Evolutionary conservation across 192 early-diverging fungal species (phyloP), one percentile per base, ranked within the genome.

Genomic region (Phlyctochytrium bullatum): DNA sequence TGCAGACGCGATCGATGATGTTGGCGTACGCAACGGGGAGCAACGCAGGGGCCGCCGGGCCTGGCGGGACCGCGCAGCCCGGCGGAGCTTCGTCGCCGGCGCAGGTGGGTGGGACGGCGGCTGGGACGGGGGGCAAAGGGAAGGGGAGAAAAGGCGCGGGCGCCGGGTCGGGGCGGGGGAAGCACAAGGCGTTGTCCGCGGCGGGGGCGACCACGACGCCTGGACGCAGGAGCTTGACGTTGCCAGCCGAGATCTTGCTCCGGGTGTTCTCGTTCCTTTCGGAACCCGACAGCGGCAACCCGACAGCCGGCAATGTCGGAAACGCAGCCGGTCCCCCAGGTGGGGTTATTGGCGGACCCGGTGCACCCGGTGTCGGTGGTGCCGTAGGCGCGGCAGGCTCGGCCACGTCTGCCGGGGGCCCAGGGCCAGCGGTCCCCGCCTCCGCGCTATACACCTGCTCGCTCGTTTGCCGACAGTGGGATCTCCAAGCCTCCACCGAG

Each of bases 211-310:
- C n/a, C n/a, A n/a, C n/a, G n/a, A 47, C 6, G 6, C 10, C 10
- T 14, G 40, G 40, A 14, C 6, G 20, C 40, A 47, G 40, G 20
- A 14, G 10, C 20, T 20, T 47, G 20, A 14, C 40, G 40, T 25
- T 57, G 20, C 54, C 54, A 28, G 54, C 54, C 27, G 54, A 57
- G 54, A 57, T 57, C 54, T 25, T 57, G 12, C 54, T 57, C 6
- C 54, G 54, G 12, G 27, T 57, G 20, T 57, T 57, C 54, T 57
- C 54, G 20, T 57, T 57, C 27, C 54, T 57, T 14, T 57, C 54
- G 27, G 54, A 57, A 28, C 27, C 54, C 12, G 54, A 57, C 54
- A n/a, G 12, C 12, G 10, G 12, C 40, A 14, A 10, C 40, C 40
- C 40, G n/a, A 14, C 40, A n/a, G 40, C 40, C 12, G n/a, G n/a